A percentile compares a stretch with the other conserved stretches of the same genome.
These are phyloP conservation scores for Suhomyces chickasaworum DNA, from an alignment of 1,139 yeast species.

Conservation along the genomic window DNA sequence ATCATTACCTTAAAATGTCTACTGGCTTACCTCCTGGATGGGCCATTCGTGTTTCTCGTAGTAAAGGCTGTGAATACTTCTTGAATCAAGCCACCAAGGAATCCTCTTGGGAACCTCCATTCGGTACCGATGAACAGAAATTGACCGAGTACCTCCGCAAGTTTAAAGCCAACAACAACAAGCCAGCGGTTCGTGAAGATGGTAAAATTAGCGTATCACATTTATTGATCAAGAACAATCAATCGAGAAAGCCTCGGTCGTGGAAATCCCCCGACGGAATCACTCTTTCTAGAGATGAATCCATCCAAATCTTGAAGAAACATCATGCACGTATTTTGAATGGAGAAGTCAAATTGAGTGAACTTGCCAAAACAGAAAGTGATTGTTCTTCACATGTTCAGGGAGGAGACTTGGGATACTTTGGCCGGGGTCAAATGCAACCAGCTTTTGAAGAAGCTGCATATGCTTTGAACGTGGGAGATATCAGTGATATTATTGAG, in stretches of 20 bases:
- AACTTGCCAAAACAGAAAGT: slow-evolving; percentile 78
- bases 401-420: slow-evolving; percentile 90
- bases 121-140: slow-evolving; percentile 68
- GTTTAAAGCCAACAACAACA: slow-evolving; percentile 55
- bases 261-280: slow-evolving; percentile 79
- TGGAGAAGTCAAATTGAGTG: slow-evolving; percentile 71
- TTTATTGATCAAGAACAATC: slow-evolving; percentile 77
- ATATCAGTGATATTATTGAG: slow-evolving; percentile 80
- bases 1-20: slow-evolving; percentile 14
- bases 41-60: slow-evolving; percentile 77
- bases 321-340: slow-evolving; percentile 62
- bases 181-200: slow-evolving; percentile 57
- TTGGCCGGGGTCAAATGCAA: slow-evolving; percentile 92
- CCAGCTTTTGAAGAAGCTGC: slow-evolving; percentile 90
- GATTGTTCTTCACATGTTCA: slow-evolving; percentile 87
- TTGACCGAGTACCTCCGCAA: slow-evolving; percentile 57
- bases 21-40: slow-evolving; percentile 88
- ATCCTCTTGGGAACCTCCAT: slow-evolving; percentile 92
- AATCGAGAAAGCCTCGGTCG: slow-evolving; percentile 85
- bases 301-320: slow-evolving; percentile 62
- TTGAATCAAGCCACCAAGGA: slow-evolving; percentile 68
- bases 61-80: slow-evolving; percentile 84
- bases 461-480: slow-evolving; percentile 78
- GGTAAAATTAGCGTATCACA: slow-evolving; percentile 57
- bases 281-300: slow-evolving; percentile 81